A percentile compares a stretch with the other conserved stretches of the same genome.
These are phyloP conservation scores for Pseudophaeomoniella oleicola DNA, from an alignment of 2,329 filamentous ascomycete genomes.

Conservation along the genomic window DNA sequence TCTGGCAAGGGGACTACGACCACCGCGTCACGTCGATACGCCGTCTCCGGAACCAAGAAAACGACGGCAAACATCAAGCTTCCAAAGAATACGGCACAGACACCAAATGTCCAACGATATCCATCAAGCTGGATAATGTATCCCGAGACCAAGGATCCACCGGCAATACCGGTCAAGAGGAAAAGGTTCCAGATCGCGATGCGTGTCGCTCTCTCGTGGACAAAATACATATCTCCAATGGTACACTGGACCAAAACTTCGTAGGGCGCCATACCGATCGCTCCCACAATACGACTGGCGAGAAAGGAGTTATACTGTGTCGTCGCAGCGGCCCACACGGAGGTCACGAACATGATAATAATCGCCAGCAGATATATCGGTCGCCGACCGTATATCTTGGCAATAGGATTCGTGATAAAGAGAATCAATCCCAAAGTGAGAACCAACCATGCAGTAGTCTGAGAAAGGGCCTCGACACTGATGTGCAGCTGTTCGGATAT, in stretches of 20 bases:
- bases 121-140: conserved; percentile 26
- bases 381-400: conserved; percentile 34
- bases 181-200: conserved; percentile 24
- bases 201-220: conserved; percentile 25
- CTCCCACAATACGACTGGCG: conserved; percentile 30
- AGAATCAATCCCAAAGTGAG: conserved; percentile 33
- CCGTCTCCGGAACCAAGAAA: conserved; percentile 11
- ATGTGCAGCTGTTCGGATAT: conserved; percentile 30
- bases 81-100: conserved; percentile 22
- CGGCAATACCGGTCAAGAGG: conserved; percentile 20
- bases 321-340: conserved; percentile 32
- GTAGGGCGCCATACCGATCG: conserved; percentile 35
- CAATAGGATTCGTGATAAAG: conserved; percentile 37
- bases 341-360: conserved; percentile 31
- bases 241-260: conserved; percentile 40
- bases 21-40: conserved; percentile 16
- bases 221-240: conserved; percentile 27
- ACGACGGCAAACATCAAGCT: conserved; percentile 12
- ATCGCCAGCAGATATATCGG: conserved; percentile 35
- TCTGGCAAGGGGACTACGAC: conserved; percentile 14
- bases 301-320: conserved; percentile 31
- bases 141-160: conserved; percentile 21
- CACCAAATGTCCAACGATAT: conserved; percentile 25
- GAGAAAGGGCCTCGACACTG: conserved; percentile 27
- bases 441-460: conserved; percentile 34